Base-by-base conservation (phyloP, 495 filamentous ascomycete species). In the Aspergillus hancockii region DNA sequence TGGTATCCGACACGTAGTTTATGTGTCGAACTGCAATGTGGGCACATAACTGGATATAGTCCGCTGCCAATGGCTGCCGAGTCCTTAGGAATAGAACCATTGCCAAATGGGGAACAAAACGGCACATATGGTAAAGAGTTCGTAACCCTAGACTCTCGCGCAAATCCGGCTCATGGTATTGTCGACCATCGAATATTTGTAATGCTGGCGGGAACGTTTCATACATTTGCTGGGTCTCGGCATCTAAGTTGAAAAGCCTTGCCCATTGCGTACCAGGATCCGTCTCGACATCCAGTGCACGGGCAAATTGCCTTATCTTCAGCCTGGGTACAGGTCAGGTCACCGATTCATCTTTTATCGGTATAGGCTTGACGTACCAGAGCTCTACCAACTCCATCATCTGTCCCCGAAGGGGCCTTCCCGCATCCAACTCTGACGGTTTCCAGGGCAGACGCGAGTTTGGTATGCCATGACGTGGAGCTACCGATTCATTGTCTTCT, bases 111-210 rank as follows among this genome's bases (percentile, higher is more conserved):
- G 52, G 52, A 16, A 54, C 9, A n/a, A 54, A 38, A 1, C 52
- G 52, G 23, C 52, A 41, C 34, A 54, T 38, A 19, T 45, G 25
- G 21, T 54, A 45, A 13, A 54, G 21, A 18, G 36, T n/a, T 19
- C 45, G 34, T 14, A 54, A 18, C 23, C 30, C 34, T 25, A 54
- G 10, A 19, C 36, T 30, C 16, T 54, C 52, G 45, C 21, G 34
- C 12, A 12, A 43, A 25, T 25, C 21, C 31, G 22, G 8, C 23
- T 18, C 1, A 10, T 25, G 3, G 5, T 14, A 2, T 12, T 19
- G 10, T 12, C 21, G 52, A 32, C 36, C 52, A 28, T 45, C 23
- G 14, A 16, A 43, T 16, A 3, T 43, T n/a, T 2, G 14, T 7
- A 41, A 28, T 7, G 18, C 10, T 43, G 34, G 23, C 0, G 38